phyloP scores from a whole-genome alignment of 768 basidiomycete species.

The Exidia glandulosa region DNA sequence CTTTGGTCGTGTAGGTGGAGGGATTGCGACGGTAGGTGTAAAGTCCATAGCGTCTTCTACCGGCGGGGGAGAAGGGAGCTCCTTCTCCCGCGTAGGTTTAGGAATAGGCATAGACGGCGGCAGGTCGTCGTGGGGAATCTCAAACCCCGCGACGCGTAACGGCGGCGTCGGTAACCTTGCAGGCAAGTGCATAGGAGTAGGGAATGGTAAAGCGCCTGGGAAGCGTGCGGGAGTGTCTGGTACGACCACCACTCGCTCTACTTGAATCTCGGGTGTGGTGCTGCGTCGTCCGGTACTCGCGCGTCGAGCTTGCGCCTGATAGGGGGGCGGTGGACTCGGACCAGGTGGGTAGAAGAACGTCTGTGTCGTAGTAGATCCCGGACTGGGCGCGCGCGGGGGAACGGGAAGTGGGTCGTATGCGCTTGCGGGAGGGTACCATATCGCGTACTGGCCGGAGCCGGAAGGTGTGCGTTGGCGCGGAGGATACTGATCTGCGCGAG shows the following conservation, averaged over 20 bases:
- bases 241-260: not conserved
- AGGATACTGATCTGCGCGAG: constrained; percentile 22
- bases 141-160: not conserved
- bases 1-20: not conserved
- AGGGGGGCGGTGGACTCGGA: not conserved
- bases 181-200: not conserved
- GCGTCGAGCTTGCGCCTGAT: not conserved
- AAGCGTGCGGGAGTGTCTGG: not conserved
- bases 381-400: not conserved
- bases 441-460: not conserved
- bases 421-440: not conserved
- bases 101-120: not conserved
- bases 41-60: not conserved
- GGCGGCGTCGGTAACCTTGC: not conserved
- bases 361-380: not conserved
- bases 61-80: not conserved
- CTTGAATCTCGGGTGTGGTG: too few relatives aligned
- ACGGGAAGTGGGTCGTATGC: too few relatives aligned
- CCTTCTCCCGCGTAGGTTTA: not conserved
- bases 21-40: not conserved
- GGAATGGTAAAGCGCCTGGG: not conserved
- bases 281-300: too few relatives aligned
- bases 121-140: not conserved
- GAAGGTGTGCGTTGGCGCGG: not conserved
- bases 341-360: not conserved